Evolutionary conservation across 2,329 filamentous ascomycete genomes (phyloP), one percentile per base, ranked within the genome.

Genomic region (Fusarium nematophilum): DNA sequence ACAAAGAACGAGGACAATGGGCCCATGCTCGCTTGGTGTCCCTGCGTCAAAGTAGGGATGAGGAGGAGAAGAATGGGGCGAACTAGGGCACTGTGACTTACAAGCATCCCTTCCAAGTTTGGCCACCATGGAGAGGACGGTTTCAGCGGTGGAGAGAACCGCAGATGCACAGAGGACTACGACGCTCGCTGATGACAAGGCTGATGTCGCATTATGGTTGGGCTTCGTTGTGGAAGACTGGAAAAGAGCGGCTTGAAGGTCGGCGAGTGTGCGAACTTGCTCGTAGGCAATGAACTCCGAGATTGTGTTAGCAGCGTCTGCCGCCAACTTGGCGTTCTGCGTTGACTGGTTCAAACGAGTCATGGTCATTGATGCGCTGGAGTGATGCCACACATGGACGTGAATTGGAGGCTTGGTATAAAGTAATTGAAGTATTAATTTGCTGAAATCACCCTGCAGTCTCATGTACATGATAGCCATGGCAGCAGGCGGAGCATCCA

Each of bases 101-200:
- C 21, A 21, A 21, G 21, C 6, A 21, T 21, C 21, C 21, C 21
- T 4, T 4, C 21, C 4, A 17, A 53, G 9, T 8, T 34, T 39
- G 21, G 5, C 9, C 13, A 46, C 33, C 38, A 18, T 53, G 13
- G 62, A 57, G 10, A 67, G 38, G 23, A 65, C 62, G 3, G 53
- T 47, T 9, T 67, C 56, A 6, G 60, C 40, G 1, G 54, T 62
- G 6, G 36, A 51, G 9, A 67, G 36, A 3, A 67, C 60, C 6
- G 65, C 58, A 1, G 65, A 67, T 6, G 53, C 55, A 17, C 64
- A 67, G 3, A 67, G 34, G 6, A 62, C 64, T 13, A 67, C 49
- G 9, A 62, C 56, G 15, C 42, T 9, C 5, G 14, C 17, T 5
- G 44, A 37, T 17, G 6, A 13, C 13, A 9, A 13, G 10, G 5